Percentiles rank a stretch among this genome's conserved stretches.
Evolutionary conservation across 495 filamentous ascomycete species (phyloP).

Genomic region (Trichoderma erinaceum): DNA sequence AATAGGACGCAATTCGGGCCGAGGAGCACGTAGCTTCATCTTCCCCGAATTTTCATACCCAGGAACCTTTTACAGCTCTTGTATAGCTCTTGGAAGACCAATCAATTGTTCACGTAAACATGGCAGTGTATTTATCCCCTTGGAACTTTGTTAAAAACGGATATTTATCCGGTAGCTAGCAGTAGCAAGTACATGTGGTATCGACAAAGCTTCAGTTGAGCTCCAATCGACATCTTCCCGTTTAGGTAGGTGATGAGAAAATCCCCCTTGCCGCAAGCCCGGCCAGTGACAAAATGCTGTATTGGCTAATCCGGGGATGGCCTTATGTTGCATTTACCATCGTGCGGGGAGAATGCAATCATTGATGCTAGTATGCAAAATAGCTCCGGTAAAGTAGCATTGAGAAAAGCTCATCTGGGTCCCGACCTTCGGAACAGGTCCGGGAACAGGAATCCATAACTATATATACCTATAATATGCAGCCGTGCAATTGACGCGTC

Average conservation of each 20-base stretch:
- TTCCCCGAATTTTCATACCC: background rate
- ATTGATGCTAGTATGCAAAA: background rate
- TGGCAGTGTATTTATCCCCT: no score
- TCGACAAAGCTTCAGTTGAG: background rate
- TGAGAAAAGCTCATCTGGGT: background rate
- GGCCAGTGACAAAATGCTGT: background rate
- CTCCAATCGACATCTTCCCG: background rate
- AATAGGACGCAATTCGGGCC: background rate
- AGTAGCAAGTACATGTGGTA: no score
- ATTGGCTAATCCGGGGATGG: background rate
- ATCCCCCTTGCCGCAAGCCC: background rate
- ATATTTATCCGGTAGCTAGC: no score
- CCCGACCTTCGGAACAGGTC: background rate
- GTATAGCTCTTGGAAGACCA: background rate
- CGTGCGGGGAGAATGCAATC: background rate
- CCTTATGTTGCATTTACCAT: background rate
- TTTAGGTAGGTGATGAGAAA: slow-evolving; percentile 1
- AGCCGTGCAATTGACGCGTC: background rate
- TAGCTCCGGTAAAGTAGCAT: background rate
- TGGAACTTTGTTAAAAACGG: no score
- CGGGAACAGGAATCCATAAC: background rate
- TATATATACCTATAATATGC: background rate
- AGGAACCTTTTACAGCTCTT: no score
- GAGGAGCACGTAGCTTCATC: background rate
- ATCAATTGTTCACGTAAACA: background rate